A percentile compares a stretch with the other conserved stretches of the same genome.
These are phyloP conservation scores for Candida sp. DNA, from an alignment of 1,139 yeast species.

Conservation along the genomic window DNA sequence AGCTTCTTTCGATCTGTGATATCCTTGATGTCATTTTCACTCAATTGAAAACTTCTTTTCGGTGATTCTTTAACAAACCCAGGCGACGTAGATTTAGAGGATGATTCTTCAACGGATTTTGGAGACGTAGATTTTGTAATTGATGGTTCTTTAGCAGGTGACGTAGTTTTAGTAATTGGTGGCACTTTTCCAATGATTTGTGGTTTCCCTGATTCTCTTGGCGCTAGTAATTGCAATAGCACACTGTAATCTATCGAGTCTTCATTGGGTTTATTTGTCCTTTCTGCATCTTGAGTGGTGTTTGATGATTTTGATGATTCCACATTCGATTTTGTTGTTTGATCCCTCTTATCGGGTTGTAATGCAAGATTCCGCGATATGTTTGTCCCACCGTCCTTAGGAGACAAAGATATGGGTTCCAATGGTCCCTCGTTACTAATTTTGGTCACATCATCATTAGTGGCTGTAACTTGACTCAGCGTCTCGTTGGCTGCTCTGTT, in stretches of 20 bases:
- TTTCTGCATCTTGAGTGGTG: background rate
- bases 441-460: background rate
- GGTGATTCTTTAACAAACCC: background rate
- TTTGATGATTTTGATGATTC: background rate
- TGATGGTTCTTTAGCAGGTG: background rate
- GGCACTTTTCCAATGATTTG: background rate
- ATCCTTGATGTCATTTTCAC: slow-evolving; percentile 2
- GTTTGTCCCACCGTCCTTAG: too few species aligned
- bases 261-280: background rate
- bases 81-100: background rate
- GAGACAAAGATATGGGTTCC: too few species aligned
- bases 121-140: background rate
- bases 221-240: slow-evolving; percentile 1
- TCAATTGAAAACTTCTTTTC: background rate
- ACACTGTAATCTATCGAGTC: background rate
- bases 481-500: background rate
- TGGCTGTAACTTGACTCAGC: background rate
- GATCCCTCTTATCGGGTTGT: background rate
- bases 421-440: too few species aligned
- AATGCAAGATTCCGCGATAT: too few species aligned
- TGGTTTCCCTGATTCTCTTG: background rate
- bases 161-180: background rate
- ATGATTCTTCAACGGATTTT: background rate
- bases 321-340: background rate
- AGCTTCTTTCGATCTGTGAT: background rate